Evolutionary conservation across 495 filamentous ascomycete species (phyloP).

Genomic region (Pyrenula massariospora): DNA sequence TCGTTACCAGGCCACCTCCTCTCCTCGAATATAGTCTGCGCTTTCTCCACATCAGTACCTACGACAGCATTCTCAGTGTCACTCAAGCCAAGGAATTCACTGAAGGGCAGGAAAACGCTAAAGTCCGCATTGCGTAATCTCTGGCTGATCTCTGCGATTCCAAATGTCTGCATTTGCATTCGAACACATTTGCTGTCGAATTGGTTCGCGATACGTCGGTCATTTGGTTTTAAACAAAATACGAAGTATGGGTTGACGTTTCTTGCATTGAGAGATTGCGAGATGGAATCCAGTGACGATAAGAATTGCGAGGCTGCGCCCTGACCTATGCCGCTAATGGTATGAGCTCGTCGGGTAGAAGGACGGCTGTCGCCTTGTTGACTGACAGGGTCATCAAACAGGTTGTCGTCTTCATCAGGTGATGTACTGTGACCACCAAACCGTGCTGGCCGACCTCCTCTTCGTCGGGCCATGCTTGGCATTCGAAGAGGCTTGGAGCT

Average conservation of each 20-base stretch:
- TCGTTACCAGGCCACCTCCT: slow-evolving; percentile 87
- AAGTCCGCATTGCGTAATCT: slow-evolving; percentile 86
- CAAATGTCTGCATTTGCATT: slow-evolving; percentile 86
- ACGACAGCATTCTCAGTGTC: slow-evolving; percentile 75
- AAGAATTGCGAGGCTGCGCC: slow-evolving; percentile 90
- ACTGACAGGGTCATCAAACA: slow-evolving; percentile 37
- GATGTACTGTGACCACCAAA: slow-evolving; percentile 18
- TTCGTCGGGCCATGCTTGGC: slow-evolving; percentile 81
- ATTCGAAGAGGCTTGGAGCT: slow-evolving; percentile 86
- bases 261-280: slow-evolving; percentile 62
- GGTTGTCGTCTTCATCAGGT: slow-evolving; percentile 15
- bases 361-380: slow-evolving; percentile 27
- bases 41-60: slow-evolving; percentile 87
- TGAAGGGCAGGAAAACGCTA: slow-evolving; percentile 89
- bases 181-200: slow-evolving; percentile 98
- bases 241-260: slow-evolving; percentile 90
- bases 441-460: slow-evolving; percentile 38
- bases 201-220: slow-evolving; percentile 92
- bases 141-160: slow-evolving; percentile 94
- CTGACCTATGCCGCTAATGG: slow-evolving; percentile 46
- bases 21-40: slow-evolving; percentile 77
- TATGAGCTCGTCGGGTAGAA: slow-evolving; percentile 25
- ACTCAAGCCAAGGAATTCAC: slow-evolving; percentile 82
- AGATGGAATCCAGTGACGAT: slow-evolving; percentile 78
- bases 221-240: slow-evolving; percentile 95